A percentile compares a stretch with the other conserved stretches of the same genome.
Evolutionary conservation across 1,284 basidiomycete species (phyloP).

Genomic region (Heterobasidion occidentale): DNA sequence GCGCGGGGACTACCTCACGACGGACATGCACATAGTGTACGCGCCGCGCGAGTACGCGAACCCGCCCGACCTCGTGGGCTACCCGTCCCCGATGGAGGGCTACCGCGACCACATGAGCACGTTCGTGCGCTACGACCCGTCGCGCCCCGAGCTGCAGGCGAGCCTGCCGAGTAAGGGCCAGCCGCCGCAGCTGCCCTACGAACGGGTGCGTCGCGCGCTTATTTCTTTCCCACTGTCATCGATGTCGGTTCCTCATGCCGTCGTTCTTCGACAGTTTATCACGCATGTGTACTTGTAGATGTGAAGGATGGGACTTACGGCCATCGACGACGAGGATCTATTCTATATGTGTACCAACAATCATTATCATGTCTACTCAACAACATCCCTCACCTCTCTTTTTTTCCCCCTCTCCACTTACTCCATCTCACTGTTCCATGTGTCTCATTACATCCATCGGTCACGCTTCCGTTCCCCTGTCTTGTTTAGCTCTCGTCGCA

Average conservation of each 20-base stretch:
- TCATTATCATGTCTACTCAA: background rate
- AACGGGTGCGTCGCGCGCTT: slow-evolving; percentile 32
- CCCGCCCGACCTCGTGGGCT: slow-evolving; percentile 48
- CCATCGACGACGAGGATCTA: background rate
- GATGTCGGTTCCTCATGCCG: background rate
- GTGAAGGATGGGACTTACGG: background rate
- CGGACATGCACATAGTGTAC: slow-evolving; percentile 48
- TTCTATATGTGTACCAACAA: background rate
- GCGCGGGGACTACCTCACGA: slow-evolving; percentile 58
- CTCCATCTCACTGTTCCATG: background rate
- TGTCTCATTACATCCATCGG: background rate
- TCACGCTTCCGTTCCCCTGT: too few species aligned
- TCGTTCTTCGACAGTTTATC: background rate
- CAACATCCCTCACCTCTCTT: background rate
- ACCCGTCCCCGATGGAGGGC: slow-evolving; percentile 44
- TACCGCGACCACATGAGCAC: slow-evolving; percentile 43
- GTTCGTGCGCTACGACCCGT: slow-evolving; percentile 25
- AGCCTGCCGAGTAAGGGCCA: slow-evolving; percentile 47
- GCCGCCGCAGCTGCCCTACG: slow-evolving; percentile 46
- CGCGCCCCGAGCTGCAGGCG: slow-evolving; percentile 42
- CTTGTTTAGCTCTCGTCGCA: too few species aligned
- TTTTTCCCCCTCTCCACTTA: background rate
- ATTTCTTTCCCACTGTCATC: background rate
- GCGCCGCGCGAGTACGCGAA: slow-evolving; percentile 44
- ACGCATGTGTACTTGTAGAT: background rate